Evolutionary conservation across 2,329 filamentous ascomycete species (phyloP).

Genomic region (Hypomyces perniciosus): DNA sequence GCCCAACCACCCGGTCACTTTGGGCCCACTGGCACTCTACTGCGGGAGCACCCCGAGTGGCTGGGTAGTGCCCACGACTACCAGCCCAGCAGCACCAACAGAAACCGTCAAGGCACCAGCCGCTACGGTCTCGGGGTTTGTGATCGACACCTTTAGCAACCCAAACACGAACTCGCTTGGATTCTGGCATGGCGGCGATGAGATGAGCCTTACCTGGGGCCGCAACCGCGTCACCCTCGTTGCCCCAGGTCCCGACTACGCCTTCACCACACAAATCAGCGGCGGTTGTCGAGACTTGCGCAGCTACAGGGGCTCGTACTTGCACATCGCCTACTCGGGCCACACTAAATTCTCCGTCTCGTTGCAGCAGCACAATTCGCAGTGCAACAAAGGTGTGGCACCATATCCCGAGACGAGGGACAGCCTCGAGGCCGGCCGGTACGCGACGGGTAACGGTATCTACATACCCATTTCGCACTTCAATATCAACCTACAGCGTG

Average conservation of each 20-base stretch:
- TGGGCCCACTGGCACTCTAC: conserved; percentile 54
- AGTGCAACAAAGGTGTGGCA: conserved; percentile 47
- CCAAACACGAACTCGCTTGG: conserved; percentile 51
- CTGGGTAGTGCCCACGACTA: conserved; percentile 40
- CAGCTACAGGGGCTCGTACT: conserved; percentile 51
- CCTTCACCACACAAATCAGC: conserved; percentile 53
- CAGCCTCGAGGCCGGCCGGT: conserved; percentile 57
- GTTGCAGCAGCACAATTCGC: conserved; percentile 59
- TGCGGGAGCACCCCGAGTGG: conserved; percentile 46
- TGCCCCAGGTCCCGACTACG: conserved; percentile 40
- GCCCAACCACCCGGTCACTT: conserved; percentile 40
- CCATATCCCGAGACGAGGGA: conserved; percentile 65
- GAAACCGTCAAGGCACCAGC: conserved; percentile 44
- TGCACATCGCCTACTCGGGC: conserved; percentile 60
- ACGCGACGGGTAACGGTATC: conserved; percentile 48
- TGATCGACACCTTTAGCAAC: conserved; percentile 57
- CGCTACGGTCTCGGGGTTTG: conserved; percentile 41
- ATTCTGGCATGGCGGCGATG: conserved; percentile 61
- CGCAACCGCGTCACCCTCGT: conserved; percentile 42
- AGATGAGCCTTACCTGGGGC: conserved; percentile 49
- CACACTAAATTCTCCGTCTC: conserved; percentile 58
- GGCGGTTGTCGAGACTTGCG: conserved; percentile 41
- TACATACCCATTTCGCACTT: conserved; percentile 65
- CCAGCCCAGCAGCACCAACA: conserved; percentile 35
- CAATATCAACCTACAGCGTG: conserved; percentile 50